These are phyloP conservation scores for Clonostachys byssicola DNA, from an alignment of 2,329 filamentous ascomycete species.

Conservation along the genomic window DNA sequence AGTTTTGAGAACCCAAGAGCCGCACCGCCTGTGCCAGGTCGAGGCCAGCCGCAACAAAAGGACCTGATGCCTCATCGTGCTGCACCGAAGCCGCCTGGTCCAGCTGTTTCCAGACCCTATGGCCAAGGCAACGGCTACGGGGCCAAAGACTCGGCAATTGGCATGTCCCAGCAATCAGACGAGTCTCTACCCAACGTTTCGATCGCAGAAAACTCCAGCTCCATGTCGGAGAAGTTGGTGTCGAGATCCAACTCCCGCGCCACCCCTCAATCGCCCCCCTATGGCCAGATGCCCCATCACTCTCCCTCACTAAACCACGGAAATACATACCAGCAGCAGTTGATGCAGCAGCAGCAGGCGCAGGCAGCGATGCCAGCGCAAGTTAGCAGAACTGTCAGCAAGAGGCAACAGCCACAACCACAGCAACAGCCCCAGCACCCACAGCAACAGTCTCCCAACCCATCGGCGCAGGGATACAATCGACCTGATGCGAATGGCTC, in stretches of 20 bases:
- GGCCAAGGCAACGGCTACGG: slow-evolving; percentile 40
- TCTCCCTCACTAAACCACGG: slow-evolving; percentile 29
- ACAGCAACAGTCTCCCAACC: slow-evolving; percentile 5
- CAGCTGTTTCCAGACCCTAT: slow-evolving; percentile 42
- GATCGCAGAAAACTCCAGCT: neutral
- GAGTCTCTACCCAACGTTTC: slow-evolving; percentile 28
- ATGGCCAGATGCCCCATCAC: slow-evolving; percentile 37
- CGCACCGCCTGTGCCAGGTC: slow-evolving; percentile 77
- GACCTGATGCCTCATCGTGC: slow-evolving; percentile 73
- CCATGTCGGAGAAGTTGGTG: slow-evolving; percentile 1
- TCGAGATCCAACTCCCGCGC: slow-evolving; percentile 65
- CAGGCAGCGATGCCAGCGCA: slow-evolving; percentile 78
- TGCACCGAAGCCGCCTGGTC: slow-evolving; percentile 80
- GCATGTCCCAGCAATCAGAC: slow-evolving; percentile 53
- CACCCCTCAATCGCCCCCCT: slow-evolving; percentile 44
- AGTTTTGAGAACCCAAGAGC: slow-evolving; percentile 97
- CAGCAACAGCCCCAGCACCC: no score
- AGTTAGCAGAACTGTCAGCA: slow-evolving; percentile 71
- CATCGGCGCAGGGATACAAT: slow-evolving; percentile 17
- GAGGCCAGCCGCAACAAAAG: slow-evolving; percentile 41
- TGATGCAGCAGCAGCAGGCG: slow-evolving; percentile 79
- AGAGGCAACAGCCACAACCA: slow-evolving; percentile 47
- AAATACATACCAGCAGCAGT: slow-evolving; percentile 54
- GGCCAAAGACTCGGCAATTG: slow-evolving; percentile 60
- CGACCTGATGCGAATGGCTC: slow-evolving; percentile 22